Evolutionary conservation across 2,329 filamentous ascomycete genomes (phyloP).

Genomic region (Diplodia scrobiculata): DNA sequence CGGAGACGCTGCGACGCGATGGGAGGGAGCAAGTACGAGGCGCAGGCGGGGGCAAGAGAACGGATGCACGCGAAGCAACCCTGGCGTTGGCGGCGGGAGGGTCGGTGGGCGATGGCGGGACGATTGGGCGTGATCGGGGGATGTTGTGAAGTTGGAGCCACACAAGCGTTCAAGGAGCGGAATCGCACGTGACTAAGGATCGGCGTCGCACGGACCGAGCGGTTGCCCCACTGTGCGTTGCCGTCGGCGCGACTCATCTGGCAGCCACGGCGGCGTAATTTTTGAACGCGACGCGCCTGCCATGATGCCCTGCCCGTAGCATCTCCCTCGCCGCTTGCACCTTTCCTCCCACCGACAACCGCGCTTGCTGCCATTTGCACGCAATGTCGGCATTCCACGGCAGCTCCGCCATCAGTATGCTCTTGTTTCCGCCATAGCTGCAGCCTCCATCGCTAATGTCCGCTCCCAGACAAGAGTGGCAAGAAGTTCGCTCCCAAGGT

Average conservation of each 20-base stretch:
- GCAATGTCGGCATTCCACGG: slow-evolving; percentile 51
- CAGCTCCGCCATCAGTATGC: slow-evolving; percentile 57
- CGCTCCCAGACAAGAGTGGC: slow-evolving; percentile 45
- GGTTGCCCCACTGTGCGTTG: slow-evolving; percentile 4
- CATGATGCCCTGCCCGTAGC: slow-evolving; percentile 9
- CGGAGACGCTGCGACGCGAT: slow-evolving; percentile 45
- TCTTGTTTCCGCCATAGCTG: slow-evolving; percentile 29
- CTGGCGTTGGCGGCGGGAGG: slow-evolving; percentile 18
- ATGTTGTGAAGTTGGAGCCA: slow-evolving; percentile 28
- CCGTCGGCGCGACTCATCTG: slow-evolving; percentile 20
- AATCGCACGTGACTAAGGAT: slow-evolving; percentile 22
- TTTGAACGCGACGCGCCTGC: slow-evolving; percentile 5
- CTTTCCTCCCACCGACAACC: not conserved
- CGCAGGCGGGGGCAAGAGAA: slow-evolving; percentile 9
- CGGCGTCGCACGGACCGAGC: not conserved
- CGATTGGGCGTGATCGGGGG: slow-evolving; percentile 26
- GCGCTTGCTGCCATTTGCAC: not conserved
- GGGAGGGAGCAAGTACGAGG: slow-evolving; percentile 15
- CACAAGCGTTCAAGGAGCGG: slow-evolving; percentile 20
- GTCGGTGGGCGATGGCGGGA: slow-evolving; percentile 21
- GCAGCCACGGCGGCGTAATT: slow-evolving; percentile 2
- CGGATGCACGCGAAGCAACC: slow-evolving; percentile 25
- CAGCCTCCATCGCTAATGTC: slow-evolving; percentile 25
- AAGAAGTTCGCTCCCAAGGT: slow-evolving; percentile 55
- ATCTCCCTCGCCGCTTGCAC: not conserved